Base-by-base conservation (phyloP, 2,329 filamentous ascomycete species). In the Ceratocystis huliohia region DNA sequence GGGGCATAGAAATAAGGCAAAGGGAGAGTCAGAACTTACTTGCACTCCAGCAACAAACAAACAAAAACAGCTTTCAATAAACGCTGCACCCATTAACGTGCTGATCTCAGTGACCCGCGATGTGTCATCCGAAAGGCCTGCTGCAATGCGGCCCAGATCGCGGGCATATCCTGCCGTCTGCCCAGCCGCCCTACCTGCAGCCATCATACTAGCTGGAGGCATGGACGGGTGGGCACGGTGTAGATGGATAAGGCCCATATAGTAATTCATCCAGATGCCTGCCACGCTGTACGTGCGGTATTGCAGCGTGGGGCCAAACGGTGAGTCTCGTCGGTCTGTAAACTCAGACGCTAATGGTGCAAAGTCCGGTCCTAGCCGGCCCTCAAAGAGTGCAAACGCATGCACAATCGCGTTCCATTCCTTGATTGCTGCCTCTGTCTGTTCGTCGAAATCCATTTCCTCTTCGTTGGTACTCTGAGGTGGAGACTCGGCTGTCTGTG, bases 281-380 rank as follows among this genome's bases (percentile, higher is more conserved):
- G 89, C 89, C 69, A 97, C 88, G n/a, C 88, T 87, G 74, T 91
- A 93, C 1, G 89, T 93, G 37, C 89, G 84, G 73, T 96, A 96
- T 69, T 91, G 85, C 5, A 91, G 77, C 0, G 89, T 88, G 1
- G 84, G 82, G 0, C 94, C 93, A 72, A 96, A 99, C 0, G 93
- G 91, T 1, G 91, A 75, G 28, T 76, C 74, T 87, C 69, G 82
- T 74, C 61, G 85, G 80, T 64, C 84, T 75, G 67, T 80, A 65
- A 85, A 84, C 69, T 94, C 90, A 1, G 85, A 77, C 1, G 84
- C 82, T 22, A 97, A 76, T 1, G 90, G 87, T 69, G 88, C 82
- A 74, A 95, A 97, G 56, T 89, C 85, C 4, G 85, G 80, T 0
- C 88, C 88, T 7, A 96, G 82, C 53, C 84, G 82, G 4, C 78